Evolutionary conservation across 805 yeast genomes (phyloP).

Genomic region (Yamadazyma philogaea): DNA sequence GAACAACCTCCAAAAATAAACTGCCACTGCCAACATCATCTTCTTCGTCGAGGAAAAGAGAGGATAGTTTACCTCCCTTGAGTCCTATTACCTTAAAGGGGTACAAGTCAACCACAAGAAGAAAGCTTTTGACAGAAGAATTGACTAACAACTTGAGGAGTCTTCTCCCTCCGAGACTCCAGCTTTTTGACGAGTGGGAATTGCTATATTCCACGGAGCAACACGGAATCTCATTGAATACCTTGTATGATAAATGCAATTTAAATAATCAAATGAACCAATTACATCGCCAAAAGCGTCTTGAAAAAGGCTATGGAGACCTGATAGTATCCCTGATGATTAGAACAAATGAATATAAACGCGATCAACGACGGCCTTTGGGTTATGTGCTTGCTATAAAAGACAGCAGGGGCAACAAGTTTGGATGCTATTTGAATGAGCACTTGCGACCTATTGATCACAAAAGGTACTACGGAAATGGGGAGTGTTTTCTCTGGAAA

Average conservation of each 20-base stretch:
- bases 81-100: constrained; percentile 60
- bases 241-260: constrained; percentile 59
- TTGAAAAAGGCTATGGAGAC: constrained; percentile 36
- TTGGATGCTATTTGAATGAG: constrained; percentile 82
- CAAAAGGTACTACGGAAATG: constrained; percentile 83
- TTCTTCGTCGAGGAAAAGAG: not conserved
- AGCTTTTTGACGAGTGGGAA: constrained; percentile 73
- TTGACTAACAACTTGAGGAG: constrained; percentile 73
- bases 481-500: constrained; percentile 93
- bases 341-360: constrained; percentile 15
- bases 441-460: constrained; percentile 66
- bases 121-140: constrained; percentile 53
- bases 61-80: constrained; percentile 39
- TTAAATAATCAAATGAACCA: constrained; percentile 40
- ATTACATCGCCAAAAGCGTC: constrained; percentile 14
- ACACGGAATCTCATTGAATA: constrained; percentile 82
- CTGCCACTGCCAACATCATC: not conserved
- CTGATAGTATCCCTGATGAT: constrained; percentile 32
- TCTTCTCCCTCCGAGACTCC: constrained; percentile 75
- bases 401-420: constrained; percentile 60
- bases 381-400: constrained; percentile 76
- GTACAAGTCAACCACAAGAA: constrained; percentile 54
- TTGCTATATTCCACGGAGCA: constrained; percentile 83
- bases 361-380: constrained; percentile 32
- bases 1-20: not conserved